Percentiles rank a stretch among this genome's conserved stretches.
Conservation (phyloP, 257 asterid species). For the Solanum gandarillasii region DNA sequence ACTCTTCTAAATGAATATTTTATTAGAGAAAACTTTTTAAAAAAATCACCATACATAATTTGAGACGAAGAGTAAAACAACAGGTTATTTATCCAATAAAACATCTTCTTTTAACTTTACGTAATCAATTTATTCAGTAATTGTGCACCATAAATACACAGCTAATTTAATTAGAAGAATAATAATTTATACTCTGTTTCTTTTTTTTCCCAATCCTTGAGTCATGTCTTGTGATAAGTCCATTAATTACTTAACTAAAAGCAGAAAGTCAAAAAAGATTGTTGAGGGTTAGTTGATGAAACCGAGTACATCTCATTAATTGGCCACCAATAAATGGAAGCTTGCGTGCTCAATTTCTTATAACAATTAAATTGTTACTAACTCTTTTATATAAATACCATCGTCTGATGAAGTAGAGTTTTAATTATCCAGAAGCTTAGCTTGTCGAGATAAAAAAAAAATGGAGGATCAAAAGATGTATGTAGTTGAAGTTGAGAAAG, state of each 20-base stretch:
- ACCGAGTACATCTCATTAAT: background rate
- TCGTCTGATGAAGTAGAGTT: background rate
- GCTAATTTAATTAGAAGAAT: background rate
- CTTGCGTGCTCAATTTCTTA: background rate
- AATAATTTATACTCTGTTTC: background rate
- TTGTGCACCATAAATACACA: background rate
- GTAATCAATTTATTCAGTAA: background rate
- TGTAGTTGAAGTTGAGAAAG: conserved; percentile 47
- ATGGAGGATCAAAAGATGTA: conserved; percentile 21
- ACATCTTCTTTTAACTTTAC: background rate
- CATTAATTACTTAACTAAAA: background rate
- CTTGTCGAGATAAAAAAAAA: background rate
- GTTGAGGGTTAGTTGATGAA: background rate
- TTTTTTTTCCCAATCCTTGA: background rate
- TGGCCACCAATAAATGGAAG: background rate
- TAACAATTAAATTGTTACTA: background rate
- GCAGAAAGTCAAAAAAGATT: background rate
- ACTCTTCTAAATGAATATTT: background rate
- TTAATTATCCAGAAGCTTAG: background rate
- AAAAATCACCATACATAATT: background rate
- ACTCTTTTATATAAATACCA: background rate
- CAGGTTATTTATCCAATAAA: background rate
- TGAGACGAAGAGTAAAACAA: background rate
- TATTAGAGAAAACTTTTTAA: background rate
- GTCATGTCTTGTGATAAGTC: background rate